Conservation (phyloP, 352 stramenopile species). For the Aphanomyces cochlioides region DNA sequence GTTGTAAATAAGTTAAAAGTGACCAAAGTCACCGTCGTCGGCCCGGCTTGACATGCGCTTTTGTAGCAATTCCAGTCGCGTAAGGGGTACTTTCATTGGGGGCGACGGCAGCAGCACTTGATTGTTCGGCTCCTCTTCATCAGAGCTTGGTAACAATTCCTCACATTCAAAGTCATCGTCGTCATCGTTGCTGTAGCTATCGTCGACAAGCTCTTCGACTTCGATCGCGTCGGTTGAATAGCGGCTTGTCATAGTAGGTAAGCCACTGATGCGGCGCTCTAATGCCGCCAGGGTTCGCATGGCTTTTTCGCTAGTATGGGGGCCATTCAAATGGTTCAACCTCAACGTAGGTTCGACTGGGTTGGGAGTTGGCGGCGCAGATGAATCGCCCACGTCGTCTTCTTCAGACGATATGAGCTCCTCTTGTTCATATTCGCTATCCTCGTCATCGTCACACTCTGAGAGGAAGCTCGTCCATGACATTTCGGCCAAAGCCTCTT, state of each 20-base stretch:
- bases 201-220: conserved; percentile 24
- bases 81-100: background rate
- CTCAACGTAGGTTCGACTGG: conserved; percentile 46
- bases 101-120: background rate
- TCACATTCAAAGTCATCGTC: conserved; percentile 72
- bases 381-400: conserved; percentile 46
- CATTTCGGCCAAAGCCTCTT: conserved; percentile 39
- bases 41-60: conserved; percentile 20
- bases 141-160: conserved; percentile 56
- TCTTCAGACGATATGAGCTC: conserved; percentile 69
- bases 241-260: conserved; percentile 30
- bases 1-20: no score
- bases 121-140: conserved; percentile 34
- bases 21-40: background rate
- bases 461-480: conserved; percentile 13
- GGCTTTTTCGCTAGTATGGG: conserved; percentile 41
- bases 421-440: conserved; percentile 83
- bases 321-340: conserved; percentile 50
- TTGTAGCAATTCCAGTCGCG: conserved; percentile 17
- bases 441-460: conserved; percentile 38
- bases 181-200: conserved; percentile 30
- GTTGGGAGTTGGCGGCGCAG: conserved; percentile 23
- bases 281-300: conserved; percentile 56
- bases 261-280: conserved; percentile 63
- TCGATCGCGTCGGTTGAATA: conserved; percentile 30